Base-by-base conservation (phyloP, 192 early-diverging fungal genomes). In the Funneliformis mosseae region DNA sequence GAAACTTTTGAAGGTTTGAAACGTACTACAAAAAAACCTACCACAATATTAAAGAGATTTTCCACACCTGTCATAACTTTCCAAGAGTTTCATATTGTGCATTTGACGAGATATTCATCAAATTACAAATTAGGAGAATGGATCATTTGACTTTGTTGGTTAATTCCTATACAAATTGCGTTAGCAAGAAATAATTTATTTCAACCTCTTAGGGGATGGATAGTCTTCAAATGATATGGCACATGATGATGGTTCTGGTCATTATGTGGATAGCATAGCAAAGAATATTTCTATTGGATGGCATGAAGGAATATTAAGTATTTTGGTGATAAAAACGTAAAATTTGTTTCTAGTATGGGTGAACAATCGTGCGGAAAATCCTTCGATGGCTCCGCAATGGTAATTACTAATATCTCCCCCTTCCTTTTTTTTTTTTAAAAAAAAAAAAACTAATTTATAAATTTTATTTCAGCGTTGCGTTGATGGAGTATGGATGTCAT, bases 361-460 rank as follows among this genome's bases (percentile, higher is more conserved):
- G 80, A 81, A 61, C 80, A 81, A 74, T 78, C 74, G 0, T 76
- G 72, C 21, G 80, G 80, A 43, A 81, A 81, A 42, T 81, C 74
- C 7, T 81, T 74, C 10, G 80, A 81, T 4, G 80, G 80, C 3
- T 76, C 72, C 64, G 80, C 80, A 7, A 72, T 76, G 80, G 80
- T 81, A 33, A 63, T 8, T 61, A 38, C 25, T 59, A 10, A 5
- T 14, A 1, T 28, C 4, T 4, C n/a, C 21, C 1, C 8, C 14
- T 23, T 33, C 18, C 55, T 55, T 48, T 21, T 23, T 46, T 42
- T 3, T 25, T 23, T 46, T 0, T 46, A 28, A 23, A 25, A 8
- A 71, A 72, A 25, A 28, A 7, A 66, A 12, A 28, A 14, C 18
- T 9, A 14, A 12, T 39, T 42, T 6, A 28, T 33, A 33, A 33